Evolutionary conservation across 2,329 filamentous ascomycete species (phyloP).

Genomic region (Myriosclerotinia curreyana): DNA sequence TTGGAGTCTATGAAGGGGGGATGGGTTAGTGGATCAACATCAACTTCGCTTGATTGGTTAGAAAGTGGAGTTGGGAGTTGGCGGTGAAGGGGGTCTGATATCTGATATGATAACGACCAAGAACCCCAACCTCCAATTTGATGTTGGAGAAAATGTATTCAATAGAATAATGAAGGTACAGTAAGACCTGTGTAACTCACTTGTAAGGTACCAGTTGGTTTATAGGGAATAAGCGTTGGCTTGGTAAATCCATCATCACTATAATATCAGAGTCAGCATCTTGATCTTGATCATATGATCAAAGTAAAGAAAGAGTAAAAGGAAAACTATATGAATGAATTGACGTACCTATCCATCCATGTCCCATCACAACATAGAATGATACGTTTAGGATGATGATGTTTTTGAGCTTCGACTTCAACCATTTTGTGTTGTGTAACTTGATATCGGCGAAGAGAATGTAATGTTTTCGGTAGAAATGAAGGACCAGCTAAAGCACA

Average conservation of each 20-base stretch:
- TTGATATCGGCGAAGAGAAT: background rate
- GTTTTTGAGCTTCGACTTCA: constrained; percentile 4
- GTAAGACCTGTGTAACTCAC: background rate
- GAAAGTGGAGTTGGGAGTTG: constrained; percentile 13
- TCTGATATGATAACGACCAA: background rate
- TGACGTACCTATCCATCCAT: constrained; percentile 35
- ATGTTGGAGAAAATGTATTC: background rate
- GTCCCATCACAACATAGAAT: constrained; percentile 39
- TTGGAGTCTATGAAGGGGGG: constrained; percentile 47
- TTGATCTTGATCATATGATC: constrained; percentile 11
- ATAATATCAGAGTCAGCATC: background rate
- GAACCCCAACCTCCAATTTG: background rate
- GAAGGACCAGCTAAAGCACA: background rate
- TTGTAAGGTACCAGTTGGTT: constrained; percentile 52
- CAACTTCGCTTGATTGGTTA: constrained; percentile 11
- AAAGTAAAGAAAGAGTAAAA: background rate
- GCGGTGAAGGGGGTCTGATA: constrained; percentile 14
- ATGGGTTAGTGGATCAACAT: constrained; percentile 11
- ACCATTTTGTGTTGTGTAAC: constrained; percentile 12
- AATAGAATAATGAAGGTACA: background rate
- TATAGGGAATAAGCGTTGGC: constrained; percentile 47
- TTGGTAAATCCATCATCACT: constrained; percentile 37
- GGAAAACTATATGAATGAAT: background rate
- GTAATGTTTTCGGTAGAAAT: background rate
- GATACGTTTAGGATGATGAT: constrained; percentile 29